Evolutionary conservation across 2,329 filamentous ascomycete species (phyloP), one percentile per base, ranked within the genome.

Genomic region (Phialophora chinensis): DNA sequence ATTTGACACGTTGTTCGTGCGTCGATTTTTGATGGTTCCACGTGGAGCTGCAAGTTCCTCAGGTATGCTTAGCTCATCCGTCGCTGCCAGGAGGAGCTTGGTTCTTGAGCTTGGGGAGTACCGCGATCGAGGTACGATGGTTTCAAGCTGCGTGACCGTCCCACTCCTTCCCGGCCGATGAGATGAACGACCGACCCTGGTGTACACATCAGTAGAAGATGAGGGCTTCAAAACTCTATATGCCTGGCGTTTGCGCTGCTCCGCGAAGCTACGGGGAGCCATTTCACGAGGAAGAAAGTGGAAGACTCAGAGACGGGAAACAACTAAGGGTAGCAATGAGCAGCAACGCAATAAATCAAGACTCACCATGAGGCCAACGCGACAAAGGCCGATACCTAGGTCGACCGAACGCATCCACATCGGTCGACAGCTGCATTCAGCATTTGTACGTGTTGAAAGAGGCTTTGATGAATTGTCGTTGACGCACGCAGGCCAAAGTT

Each of bases 331-430:
- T 49, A 35, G 44, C 20, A 58, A 44, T 17, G 29, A n/a, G 27
- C 23, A 62, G 25, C 50, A 52, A 62, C 31, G 53, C 44, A 54
- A 62, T 66, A 62, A 66, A 66, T 66, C 29, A 62, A 54, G n/a
- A 58, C 64, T 54, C 56, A 62, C 64, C 64, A 17, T 47, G n/a
- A 53, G 23, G 25, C 17, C 20, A 25, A 12, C 31, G 20, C 20
- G 38, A 66, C 63, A 66, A 62, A 66, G 60, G 35, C 7, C n/a
- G 53, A 27, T 20, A 20, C 42, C 12, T 62, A 54, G 23, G 20
- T 53, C 8, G 31, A 35, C 49, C 23, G 59, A n/a, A 42, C 52
- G 59, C 59, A 61, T 61, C 27, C 31, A 42, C 25, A 49, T 35
- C 47, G 47, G 58, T 59, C 27, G 52, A 17, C 44, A 23, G 27